Percentiles rank a stretch among this genome's conserved stretches.
These are phyloP conservation scores for Termitomyces sp. DNA, from an alignment of 768 basidiomycete species.

Conservation along the genomic window DNA sequence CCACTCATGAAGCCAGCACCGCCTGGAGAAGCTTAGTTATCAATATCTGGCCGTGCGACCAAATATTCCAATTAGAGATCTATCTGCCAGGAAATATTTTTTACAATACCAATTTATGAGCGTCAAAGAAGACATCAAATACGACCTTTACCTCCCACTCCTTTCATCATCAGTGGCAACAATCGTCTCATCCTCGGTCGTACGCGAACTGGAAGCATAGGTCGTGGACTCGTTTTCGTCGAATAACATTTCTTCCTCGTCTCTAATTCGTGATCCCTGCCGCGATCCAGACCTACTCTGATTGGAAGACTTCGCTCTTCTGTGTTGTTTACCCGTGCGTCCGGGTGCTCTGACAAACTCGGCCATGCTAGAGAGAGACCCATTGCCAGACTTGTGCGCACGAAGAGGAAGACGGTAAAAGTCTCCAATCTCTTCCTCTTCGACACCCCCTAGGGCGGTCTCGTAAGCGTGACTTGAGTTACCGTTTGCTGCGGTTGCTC, in stretches of 20 bases:
- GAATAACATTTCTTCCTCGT: slow-evolving; percentile 56
- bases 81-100: slow-evolving; percentile 9
- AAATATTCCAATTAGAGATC: neutral
- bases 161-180: slow-evolving; percentile 37
- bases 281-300: slow-evolving; percentile 17
- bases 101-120: slow-evolving; percentile 9
- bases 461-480: slow-evolving; percentile 35
- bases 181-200: slow-evolving; percentile 36
- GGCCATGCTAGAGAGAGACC: slow-evolving; percentile 51
- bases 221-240: slow-evolving; percentile 52
- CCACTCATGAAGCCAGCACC: neutral
- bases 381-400: slow-evolving; percentile 32
- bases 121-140: slow-evolving; percentile 6
- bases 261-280: slow-evolving; percentile 28
- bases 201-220: slow-evolving; percentile 38
- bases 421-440: slow-evolving; percentile 64
- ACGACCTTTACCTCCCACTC: slow-evolving; percentile 9
- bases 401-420: slow-evolving; percentile 66
- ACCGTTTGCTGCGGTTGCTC: slow-evolving; percentile 31
- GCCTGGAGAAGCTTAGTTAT: neutral
- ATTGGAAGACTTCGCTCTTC: slow-evolving; percentile 9
- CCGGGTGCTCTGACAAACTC: slow-evolving; percentile 61
- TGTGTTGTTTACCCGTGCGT: slow-evolving; percentile 9
- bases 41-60: neutral
- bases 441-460: slow-evolving; percentile 35